phyloP scores from a whole-genome alignment of 257 asterid species.

The Gentiana macrophylla region DNA sequence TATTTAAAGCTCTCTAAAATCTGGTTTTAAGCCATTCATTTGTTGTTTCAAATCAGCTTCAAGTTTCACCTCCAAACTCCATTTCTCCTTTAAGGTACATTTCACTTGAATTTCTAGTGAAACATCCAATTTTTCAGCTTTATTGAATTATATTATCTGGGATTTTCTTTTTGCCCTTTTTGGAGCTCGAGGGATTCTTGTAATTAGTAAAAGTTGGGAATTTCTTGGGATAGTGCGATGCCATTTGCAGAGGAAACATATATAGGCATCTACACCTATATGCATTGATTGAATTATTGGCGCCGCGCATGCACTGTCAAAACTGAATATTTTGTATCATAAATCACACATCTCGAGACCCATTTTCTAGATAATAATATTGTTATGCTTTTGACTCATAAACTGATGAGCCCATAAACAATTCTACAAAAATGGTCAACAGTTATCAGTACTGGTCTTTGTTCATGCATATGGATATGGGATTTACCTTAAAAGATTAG shows the following conservation, averaged over 20 bases:
- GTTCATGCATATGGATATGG: constrained; percentile 10
- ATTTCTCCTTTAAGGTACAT: neutral
- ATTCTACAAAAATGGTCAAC: neutral
- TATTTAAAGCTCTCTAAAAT: neutral
- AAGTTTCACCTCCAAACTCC: neutral
- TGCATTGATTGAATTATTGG: too few species aligned
- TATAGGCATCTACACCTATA: too few species aligned
- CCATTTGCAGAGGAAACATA: constrained; percentile 1
- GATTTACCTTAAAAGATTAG: constrained; percentile 21
- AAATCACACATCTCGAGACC: too few species aligned
- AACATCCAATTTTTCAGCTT: neutral
- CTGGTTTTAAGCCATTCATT: neutral
- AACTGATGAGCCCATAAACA: constrained; percentile 3
- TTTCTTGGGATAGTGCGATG: constrained; percentile 8
- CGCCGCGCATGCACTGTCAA: too few species aligned
- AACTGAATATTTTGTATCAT: too few species aligned
- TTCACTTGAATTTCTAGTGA: neutral
- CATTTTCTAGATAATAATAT: neutral
- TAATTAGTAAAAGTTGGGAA: constrained; percentile 20
- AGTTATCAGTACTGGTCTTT: constrained; percentile 31
- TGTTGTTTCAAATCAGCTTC: neutral
- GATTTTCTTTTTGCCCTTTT: constrained; percentile 1
- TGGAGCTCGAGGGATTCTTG: constrained; percentile 20
- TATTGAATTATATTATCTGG: constrained; percentile 8
- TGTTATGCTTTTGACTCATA: constrained; percentile 7